phyloP scores from a whole-genome alignment of 2,329 filamentous ascomycete species.

The Zasmidium cellare region DNA sequence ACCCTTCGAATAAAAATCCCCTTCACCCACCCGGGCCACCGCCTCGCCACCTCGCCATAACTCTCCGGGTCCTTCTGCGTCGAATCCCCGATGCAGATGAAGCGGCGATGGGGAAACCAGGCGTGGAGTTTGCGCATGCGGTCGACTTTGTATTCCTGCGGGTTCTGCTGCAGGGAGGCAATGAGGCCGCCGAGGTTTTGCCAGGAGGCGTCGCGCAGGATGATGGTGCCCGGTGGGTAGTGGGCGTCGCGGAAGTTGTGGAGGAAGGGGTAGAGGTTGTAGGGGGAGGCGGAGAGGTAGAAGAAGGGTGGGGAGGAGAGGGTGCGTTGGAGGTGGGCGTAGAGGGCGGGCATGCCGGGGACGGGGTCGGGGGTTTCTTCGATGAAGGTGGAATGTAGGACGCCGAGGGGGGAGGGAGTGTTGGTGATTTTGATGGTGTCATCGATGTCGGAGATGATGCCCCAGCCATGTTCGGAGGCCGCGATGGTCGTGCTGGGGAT shows the following conservation, averaged over 20 bases:
- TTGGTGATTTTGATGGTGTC: constrained; percentile 93
- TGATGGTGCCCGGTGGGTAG: constrained; percentile 76
- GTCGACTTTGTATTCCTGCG: constrained; percentile 81
- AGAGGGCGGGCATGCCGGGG: constrained; percentile 81
- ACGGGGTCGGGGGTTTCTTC: constrained; percentile 67
- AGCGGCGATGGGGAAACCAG: constrained; percentile 76
- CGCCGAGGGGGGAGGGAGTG: constrained; percentile 76
- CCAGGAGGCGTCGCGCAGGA: constrained; percentile 84
- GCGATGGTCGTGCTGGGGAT: constrained; percentile 69
- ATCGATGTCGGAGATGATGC: constrained; percentile 84
- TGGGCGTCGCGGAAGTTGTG: constrained; percentile 68
- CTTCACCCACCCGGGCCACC: constrained; percentile 73
- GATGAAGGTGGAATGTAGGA: constrained; percentile 80
- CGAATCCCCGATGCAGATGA: constrained; percentile 85
- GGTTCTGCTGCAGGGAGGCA: constrained; percentile 74
- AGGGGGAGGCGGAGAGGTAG: constrained; percentile 90
- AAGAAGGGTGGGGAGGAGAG: constrained; percentile 73
- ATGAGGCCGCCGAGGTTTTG: constrained; percentile 80
- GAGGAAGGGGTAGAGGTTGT: constrained; percentile 90
- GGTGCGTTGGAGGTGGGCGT: constrained; percentile 61
- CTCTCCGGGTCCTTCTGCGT: constrained; percentile 90
- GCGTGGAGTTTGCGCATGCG: constrained; percentile 74
- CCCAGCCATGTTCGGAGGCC: constrained; percentile 77
- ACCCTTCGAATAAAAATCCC: constrained; percentile 86
- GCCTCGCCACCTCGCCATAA: constrained; percentile 75